Evolutionary conservation across 1,284 basidiomycete genomes (phyloP).

Genomic region (Pyrrhoderma noxium): DNA sequence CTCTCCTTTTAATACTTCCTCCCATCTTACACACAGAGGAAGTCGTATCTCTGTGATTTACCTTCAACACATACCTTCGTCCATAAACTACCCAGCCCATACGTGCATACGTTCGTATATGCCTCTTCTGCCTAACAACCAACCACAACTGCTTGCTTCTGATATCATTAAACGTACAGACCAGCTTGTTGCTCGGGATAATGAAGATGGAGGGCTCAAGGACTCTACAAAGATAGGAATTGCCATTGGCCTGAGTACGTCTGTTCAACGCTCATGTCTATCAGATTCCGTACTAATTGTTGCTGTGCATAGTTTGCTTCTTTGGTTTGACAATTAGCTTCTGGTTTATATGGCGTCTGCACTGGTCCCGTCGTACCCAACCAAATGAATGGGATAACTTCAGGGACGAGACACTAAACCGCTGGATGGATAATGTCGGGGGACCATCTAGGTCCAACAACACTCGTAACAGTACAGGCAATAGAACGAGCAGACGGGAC

Average conservation of each 20-base stretch:
- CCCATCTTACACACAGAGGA: no score
- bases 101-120: neutral
- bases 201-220: constrained; percentile 10
- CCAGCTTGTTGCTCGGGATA: constrained; percentile 3
- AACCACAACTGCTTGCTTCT: neutral
- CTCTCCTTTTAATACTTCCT: no score
- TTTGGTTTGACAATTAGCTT: constrained; percentile 26
- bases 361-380: neutral
- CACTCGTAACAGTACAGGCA: neutral
- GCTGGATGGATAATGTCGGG: constrained; percentile 25
- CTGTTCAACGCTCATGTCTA: neutral
- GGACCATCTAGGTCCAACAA: neutral
- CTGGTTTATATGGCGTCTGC: constrained; percentile 24
- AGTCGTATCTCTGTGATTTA: no score
- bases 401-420: constrained; percentile 9
- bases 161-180: neutral
- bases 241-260: constrained; percentile 15
- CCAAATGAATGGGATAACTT: constrained; percentile 5
- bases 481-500: neutral
- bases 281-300: neutral
- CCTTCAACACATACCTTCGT: no score
- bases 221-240: constrained; percentile 14
- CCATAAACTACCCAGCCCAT: neutral
- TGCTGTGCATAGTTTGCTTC: constrained; percentile 22
- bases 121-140: neutral